Evolutionary conservation across 2,329 filamentous ascomycete species (phyloP), one percentile per base, ranked within the genome.

Genomic region (Trichoderma simmonsii): DNA sequence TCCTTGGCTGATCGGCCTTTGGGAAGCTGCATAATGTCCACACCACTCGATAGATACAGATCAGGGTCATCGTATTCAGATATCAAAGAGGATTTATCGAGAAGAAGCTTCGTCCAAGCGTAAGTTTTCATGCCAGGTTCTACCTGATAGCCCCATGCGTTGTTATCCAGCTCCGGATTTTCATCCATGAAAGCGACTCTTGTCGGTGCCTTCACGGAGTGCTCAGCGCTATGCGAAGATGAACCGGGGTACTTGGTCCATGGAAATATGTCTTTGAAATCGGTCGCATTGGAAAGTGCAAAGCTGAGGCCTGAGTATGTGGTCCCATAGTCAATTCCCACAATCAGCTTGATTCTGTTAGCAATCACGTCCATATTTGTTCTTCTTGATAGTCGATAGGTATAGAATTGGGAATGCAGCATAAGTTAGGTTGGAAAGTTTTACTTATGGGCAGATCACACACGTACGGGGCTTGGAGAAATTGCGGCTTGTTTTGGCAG

Each of bases 221-320:
- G 75, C 51, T 74, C 74, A 1, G 73, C 71, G 8, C 43, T 18
- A 32, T 75, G 74, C 3, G 68, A 66, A 2, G 63, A 73, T 1
- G 74, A 71, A 1, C 74, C 74, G 0, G 74, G 74, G 9, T 75
- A 75, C 4, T 73, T 73, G 26, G 74, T 75, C 74, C 74, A 74
- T 28, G 73, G 32, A 3, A 72, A 24, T 2, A 75, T 73, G 18
- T 75, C 74, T 21, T 73, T 73, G 59, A 73, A 73, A 24, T 75
- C 74, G 1, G 64, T 21, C 3, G 74, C 74, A 12, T 60, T 75
- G 5, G 73, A 74, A 3, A 73, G 43, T 3, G 74, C 74, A 34
- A 75, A 75, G 15, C 74, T 69, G 2, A 75, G 26, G 51, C 74
- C 74, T 5, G 74, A 75, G 14, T 75, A 75, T 1, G 74, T 75